Evolutionary conservation across 495 filamentous ascomycete genomes (phyloP).

Genomic region (Chaetomidium leptoderma): DNA sequence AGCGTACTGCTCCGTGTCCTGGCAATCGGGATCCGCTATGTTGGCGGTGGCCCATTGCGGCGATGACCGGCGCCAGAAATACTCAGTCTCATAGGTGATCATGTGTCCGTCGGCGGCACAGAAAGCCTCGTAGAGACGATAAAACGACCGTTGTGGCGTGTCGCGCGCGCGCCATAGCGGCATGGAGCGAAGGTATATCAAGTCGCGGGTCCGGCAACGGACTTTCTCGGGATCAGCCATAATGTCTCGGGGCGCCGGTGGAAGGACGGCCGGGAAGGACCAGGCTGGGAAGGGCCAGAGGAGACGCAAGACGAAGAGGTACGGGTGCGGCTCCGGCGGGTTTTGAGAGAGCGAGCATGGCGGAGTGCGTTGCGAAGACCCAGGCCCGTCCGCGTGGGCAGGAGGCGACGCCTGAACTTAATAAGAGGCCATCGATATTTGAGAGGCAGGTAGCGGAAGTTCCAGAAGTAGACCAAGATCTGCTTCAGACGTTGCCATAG

Average conservation of each 20-base stretch:
- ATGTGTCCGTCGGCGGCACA: slow-evolving; percentile 9
- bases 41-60: slow-evolving; percentile 3
- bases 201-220: slow-evolving; percentile 8
- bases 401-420: slow-evolving; percentile 1
- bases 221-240: slow-evolving; percentile 1
- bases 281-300: slow-evolving; percentile 9
- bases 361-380: slow-evolving; percentile 3
- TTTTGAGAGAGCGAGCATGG: slow-evolving; percentile 10
- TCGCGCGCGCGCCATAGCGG: slow-evolving; percentile 11
- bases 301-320: slow-evolving; percentile 6
- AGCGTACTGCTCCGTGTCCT: slow-evolving; percentile 7
- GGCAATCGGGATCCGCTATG: slow-evolving; percentile 3
- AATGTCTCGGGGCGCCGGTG: slow-evolving; percentile 2
- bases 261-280: slow-evolving; percentile 6
- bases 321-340: slow-evolving; percentile 5
- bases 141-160: background rate
- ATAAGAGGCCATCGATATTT: slow-evolving; percentile 5
- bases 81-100: slow-evolving; percentile 15
- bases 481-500: slow-evolving; percentile 2
- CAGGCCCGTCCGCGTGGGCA: background rate
- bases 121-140: slow-evolving; percentile 10
- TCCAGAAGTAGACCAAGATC: background rate
- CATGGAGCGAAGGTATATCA: slow-evolving; percentile 11
- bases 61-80: slow-evolving; percentile 5
- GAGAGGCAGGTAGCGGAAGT: slow-evolving; percentile 7